Evolutionary conservation across 2,329 filamentous ascomycete species (phyloP).

Genomic region (Cordyceps tenuipes): DNA sequence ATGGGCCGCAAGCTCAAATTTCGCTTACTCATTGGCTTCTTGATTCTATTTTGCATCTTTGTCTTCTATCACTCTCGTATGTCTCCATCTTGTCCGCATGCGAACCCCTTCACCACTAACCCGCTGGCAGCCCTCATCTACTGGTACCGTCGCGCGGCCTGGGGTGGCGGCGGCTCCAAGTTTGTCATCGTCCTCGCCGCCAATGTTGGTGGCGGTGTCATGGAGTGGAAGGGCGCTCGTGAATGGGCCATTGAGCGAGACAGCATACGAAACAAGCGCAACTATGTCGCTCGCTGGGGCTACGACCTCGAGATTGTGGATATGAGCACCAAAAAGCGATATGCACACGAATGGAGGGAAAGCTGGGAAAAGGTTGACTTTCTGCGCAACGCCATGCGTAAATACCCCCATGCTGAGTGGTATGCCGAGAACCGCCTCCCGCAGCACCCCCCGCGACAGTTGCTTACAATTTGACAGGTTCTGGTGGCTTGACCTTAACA

Average conservation of each 20-base stretch:
- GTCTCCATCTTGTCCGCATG: constrained; percentile 26
- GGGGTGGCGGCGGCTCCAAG: constrained; percentile 78
- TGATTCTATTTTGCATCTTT: constrained; percentile 53
- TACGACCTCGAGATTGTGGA: constrained; percentile 95
- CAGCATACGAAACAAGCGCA: constrained; percentile 89
- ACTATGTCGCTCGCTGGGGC: constrained; percentile 80
- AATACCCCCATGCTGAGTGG: constrained; percentile 96
- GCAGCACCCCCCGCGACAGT: no score
- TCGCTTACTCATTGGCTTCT: constrained; percentile 48
- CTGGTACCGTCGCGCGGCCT: constrained; percentile 62
- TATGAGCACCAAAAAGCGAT: constrained; percentile 97
- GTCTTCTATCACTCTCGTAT: constrained; percentile 67
- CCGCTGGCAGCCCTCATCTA: constrained; percentile 41
- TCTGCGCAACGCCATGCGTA: constrained; percentile 77
- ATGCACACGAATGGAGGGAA: constrained; percentile 97
- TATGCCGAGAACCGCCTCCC: constrained; percentile 35
- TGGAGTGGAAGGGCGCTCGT: constrained; percentile 96
- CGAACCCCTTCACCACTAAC: constrained; percentile 17
- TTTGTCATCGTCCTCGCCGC: constrained; percentile 89
- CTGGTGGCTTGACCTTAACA: constrained; percentile 98
- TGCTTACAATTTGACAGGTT: constrained; percentile 54
- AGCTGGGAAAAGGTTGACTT: constrained; percentile 99
- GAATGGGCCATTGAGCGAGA: constrained; percentile 98
- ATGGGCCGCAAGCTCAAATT: constrained; percentile 60
- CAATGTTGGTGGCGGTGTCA: constrained; percentile 92